These are phyloP conservation scores for Moelleriella libera DNA, from an alignment of 2,329 filamentous ascomycete species.

Conservation along the genomic window DNA sequence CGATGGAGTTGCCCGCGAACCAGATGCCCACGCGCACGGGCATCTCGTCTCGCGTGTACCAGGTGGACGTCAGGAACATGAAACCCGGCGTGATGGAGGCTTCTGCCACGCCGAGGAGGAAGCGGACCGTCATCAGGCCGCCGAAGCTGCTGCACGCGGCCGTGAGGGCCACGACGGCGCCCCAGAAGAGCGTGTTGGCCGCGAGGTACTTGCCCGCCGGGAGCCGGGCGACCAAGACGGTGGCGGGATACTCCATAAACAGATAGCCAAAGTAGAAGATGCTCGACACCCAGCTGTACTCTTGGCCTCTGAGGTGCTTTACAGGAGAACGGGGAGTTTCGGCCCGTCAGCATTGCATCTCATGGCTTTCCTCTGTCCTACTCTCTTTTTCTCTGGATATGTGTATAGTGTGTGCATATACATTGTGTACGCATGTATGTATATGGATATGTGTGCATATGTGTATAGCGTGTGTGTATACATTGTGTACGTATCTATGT, in stretches of 20 bases:
- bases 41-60: conserved; percentile 31
- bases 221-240: conserved; percentile 29
- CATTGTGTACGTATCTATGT: too few relatives aligned
- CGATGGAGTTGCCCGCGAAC: conserved; percentile 37
- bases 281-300: conserved; percentile 6
- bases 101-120: conserved; percentile 39
- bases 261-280: conserved; percentile 30
- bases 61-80: conserved; percentile 37
- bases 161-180: conserved; percentile 25
- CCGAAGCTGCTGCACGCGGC: conserved; percentile 27
- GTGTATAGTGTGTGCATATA: too few relatives aligned
- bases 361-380: too few relatives aligned
- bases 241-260: conserved; percentile 32
- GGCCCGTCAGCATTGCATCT: too few relatives aligned
- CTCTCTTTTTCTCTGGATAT: too few relatives aligned
- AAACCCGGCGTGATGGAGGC: conserved; percentile 38
- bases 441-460: too few relatives aligned
- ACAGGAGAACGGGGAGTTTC: neutral
- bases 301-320: conserved; percentile 6
- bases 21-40: conserved; percentile 39
- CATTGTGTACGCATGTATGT: too few relatives aligned
- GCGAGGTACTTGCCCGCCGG: conserved; percentile 31
- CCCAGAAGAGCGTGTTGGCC: conserved; percentile 32
- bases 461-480: too few relatives aligned
- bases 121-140: conserved; percentile 25